These are phyloP conservation scores for Aspergillus nomiae DNA, from an alignment of 2,329 filamentous ascomycete species.

Conservation along the genomic window DNA sequence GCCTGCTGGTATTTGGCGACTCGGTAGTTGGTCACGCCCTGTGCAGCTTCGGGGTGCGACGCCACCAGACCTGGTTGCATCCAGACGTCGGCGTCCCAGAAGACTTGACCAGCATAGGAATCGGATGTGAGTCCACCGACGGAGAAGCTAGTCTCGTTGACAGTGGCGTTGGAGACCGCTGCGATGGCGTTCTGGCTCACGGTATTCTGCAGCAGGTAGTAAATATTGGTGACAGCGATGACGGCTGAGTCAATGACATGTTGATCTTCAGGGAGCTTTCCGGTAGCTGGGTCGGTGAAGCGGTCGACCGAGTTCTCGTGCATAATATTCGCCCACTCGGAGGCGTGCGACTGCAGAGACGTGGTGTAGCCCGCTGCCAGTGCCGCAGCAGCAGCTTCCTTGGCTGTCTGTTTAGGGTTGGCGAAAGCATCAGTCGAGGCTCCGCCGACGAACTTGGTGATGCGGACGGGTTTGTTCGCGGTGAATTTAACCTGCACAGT, in stretches of 20 bases:
- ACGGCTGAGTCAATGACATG: conserved; percentile 58
- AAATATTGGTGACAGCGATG: conserved; percentile 50
- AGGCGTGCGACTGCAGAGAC: conserved; percentile 58
- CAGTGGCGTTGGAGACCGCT: conserved; percentile 50
- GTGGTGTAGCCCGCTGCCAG: conserved; percentile 56
- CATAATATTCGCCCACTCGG: conserved; percentile 65
- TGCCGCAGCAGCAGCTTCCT: conserved; percentile 55
- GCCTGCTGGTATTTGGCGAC: conserved; percentile 62
- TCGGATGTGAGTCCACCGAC: conserved; percentile 70
- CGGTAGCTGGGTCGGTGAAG: conserved; percentile 59
- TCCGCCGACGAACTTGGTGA: conserved; percentile 69
- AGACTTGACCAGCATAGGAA: conserved; percentile 67
- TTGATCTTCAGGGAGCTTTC: conserved; percentile 58
- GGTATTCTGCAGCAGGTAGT: conserved; percentile 52
- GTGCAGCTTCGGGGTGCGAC: conserved; percentile 62
- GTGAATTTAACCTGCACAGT: conserved; percentile 56
- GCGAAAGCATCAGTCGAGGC: conserved; percentile 70
- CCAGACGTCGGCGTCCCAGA: conserved; percentile 69
- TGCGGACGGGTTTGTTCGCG: conserved; percentile 54
- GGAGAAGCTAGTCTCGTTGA: conserved; percentile 65
- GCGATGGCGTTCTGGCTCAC: conserved; percentile 57
- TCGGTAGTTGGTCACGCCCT: conserved; percentile 67
- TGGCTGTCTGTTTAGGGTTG: conserved; percentile 58
- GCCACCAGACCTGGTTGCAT: conserved; percentile 68
- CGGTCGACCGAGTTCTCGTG: conserved; percentile 64